Base-by-base conservation (phyloP, 768 basidiomycete genomes). In the Rhodotorula toruloides region DNA sequence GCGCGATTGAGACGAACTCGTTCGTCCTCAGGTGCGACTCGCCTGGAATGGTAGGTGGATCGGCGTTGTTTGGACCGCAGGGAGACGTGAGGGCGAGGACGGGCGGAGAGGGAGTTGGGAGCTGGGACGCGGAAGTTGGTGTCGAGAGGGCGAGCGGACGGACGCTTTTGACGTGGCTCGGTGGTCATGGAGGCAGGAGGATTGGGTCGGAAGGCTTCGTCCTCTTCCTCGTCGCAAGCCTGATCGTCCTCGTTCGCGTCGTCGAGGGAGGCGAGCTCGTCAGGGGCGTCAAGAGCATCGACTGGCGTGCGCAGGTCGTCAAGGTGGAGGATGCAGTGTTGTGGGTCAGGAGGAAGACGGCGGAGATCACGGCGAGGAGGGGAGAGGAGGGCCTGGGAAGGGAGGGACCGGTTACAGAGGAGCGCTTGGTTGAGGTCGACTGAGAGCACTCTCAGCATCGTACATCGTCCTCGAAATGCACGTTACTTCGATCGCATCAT, bases 21-120 rank as follows among this genome's bases (percentile, higher is more conserved):
- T 69, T 56, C 58, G 32, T 69, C 47, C 59, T 69, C 10, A 40
- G 63, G 8, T 69, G 68, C 39, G 63, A 64, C 31, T 47, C 29
- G 25, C 8, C 36, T 13, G 27, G 21, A n/a, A n/a, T n/a, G n/a
- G n/a, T n/a, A 9, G 64, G 64, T 0, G 1, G 31, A 0, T 57
- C 58, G 0, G 37, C n/a, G 2, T n/a, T 64, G 21, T 25, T 61
- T 19, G 49, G 29, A 7, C 68, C 68, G 12, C 36, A 54, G 2
- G 67, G 58, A 7, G 27, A 22, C 22, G 27, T 54, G 12, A 37
- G 37, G 19, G 29, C n/a, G 2, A 1, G 22, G 1, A 9, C 5
- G 6, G 55, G 17, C 21, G 32, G 10, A 1, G 55, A 54, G 37
- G 37, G 53, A 1, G 43, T 3, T 1, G 55, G 55, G 13, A 56